Percentiles rank a stretch among this genome's conserved stretches.
These are phyloP conservation scores for Leccinum imitatum DNA, from an alignment of 768 basidiomycete species.

Conservation along the genomic window DNA sequence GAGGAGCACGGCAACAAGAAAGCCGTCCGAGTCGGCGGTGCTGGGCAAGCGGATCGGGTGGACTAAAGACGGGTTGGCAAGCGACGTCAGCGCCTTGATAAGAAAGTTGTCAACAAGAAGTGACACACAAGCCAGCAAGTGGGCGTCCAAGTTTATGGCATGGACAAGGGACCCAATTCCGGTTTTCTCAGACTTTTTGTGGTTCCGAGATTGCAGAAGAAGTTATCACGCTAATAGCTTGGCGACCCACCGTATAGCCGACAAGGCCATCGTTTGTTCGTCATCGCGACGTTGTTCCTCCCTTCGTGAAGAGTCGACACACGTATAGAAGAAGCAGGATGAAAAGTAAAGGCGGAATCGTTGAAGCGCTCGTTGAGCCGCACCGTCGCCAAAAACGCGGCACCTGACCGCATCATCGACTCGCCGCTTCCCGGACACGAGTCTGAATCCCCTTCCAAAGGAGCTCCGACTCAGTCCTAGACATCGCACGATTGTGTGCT, in stretches of 20 bases:
- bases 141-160: background rate
- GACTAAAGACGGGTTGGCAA: background rate
- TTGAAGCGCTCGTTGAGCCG: background rate
- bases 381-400: background rate
- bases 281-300: background rate
- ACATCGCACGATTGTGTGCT: too few relatives aligned
- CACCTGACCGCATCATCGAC: background rate
- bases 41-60: background rate
- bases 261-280: background rate
- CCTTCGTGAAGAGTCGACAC: background rate
- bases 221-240: background rate
- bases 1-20: background rate
- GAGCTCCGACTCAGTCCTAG: too few relatives aligned
- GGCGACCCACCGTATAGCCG: background rate
- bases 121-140: background rate
- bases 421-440: background rate
- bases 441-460: background rate
- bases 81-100: conserved; percentile 1
- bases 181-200: conserved; percentile 17
- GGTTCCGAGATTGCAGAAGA: conserved; percentile 5
- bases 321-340: background rate
- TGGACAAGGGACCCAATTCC: conserved; percentile 2
- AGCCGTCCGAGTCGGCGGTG: background rate
- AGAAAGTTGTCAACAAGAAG: background rate
- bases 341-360: background rate